These are phyloP conservation scores for Rubia yunnanensis DNA, from an alignment of 257 asterid genomes.

Conservation along the genomic window DNA sequence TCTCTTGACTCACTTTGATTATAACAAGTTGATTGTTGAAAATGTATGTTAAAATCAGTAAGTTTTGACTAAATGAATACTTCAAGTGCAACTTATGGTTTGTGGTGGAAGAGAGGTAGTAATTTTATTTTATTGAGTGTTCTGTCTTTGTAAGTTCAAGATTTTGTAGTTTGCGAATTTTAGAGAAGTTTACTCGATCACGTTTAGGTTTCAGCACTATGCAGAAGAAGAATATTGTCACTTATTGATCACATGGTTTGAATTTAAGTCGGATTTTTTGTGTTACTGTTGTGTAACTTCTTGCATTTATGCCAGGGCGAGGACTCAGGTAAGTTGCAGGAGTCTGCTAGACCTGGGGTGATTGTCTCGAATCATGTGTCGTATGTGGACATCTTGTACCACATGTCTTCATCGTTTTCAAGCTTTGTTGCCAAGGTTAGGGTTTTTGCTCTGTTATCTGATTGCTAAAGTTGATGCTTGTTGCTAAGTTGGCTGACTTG, in stretches of 20 bases:
- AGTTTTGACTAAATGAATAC: too few species aligned
- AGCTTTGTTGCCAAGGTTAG: constrained; percentile 97
- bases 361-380: constrained; percentile 85
- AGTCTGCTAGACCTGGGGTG: constrained; percentile 68
- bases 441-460: constrained; percentile 6
- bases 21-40: too few species aligned
- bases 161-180: not conserved
- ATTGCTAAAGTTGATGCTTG: constrained; percentile 2
- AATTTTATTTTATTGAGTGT: not conserved
- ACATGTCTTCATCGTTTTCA: constrained; percentile 79
- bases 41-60: too few species aligned
- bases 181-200: not conserved
- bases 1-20: too few species aligned
- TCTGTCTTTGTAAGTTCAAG: not conserved
- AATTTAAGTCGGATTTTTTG: not conserved
- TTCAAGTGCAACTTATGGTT: too few species aligned
- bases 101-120: too few species aligned
- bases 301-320: constrained; percentile 35
- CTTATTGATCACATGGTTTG: not conserved
- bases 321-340: constrained; percentile 30
- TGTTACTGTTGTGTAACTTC: not conserved
- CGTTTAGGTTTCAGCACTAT: not conserved
- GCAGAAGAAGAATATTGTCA: not conserved
- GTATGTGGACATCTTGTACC: constrained; percentile 82
- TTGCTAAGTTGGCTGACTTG: constrained; percentile 22